Conservation (phyloP, 257 asterid genomes). For the Solanum appendiculatum region DNA sequence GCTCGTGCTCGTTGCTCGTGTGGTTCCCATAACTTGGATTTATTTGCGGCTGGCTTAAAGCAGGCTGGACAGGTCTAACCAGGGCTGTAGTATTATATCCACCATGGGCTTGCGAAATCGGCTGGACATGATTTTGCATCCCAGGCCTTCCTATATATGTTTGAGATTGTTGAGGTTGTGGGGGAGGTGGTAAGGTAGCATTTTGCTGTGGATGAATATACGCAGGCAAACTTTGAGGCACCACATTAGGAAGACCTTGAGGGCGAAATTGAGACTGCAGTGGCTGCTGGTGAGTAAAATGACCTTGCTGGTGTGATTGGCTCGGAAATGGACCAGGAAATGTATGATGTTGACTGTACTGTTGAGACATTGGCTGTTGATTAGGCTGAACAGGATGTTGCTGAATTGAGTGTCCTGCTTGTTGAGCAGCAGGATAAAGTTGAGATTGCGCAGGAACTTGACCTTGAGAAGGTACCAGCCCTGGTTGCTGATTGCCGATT, state of each 20-base stretch:
- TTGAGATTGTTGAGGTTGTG: conserved; percentile 42
- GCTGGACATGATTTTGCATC: conserved; percentile 46
- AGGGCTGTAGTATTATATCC: conserved; percentile 34
- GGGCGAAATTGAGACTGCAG: conserved; percentile 47
- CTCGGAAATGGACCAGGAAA: conserved; percentile 32
- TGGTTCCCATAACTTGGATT: conserved; percentile 23
- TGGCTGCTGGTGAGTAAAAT: conserved; percentile 36
- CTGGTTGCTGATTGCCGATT: conserved; percentile 34
- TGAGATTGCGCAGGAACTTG: conserved; percentile 44
- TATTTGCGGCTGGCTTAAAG: conserved; percentile 23
- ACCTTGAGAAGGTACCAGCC: conserved; percentile 36
- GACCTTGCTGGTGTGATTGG: conserved; percentile 48
- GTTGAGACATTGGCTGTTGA: conserved; percentile 47
- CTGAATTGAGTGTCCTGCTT: conserved; percentile 27
- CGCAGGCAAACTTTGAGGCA: conserved; percentile 15
- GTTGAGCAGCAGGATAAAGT: conserved; percentile 47
- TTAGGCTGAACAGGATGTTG: conserved; percentile 46
- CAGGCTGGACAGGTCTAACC: conserved; percentile 32
- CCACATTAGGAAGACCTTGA: conserved; percentile 38
- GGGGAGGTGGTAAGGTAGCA: conserved; percentile 17
- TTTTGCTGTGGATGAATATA: conserved; percentile 22
- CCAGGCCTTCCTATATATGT: conserved; percentile 38
- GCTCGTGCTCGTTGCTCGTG: conserved; percentile 4
- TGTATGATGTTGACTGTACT: conserved; percentile 50
- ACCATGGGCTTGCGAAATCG: conserved; percentile 24